Base-by-base conservation (phyloP, 176 grass and related monocot genomes). In the Aegilops speltoides region DNA sequence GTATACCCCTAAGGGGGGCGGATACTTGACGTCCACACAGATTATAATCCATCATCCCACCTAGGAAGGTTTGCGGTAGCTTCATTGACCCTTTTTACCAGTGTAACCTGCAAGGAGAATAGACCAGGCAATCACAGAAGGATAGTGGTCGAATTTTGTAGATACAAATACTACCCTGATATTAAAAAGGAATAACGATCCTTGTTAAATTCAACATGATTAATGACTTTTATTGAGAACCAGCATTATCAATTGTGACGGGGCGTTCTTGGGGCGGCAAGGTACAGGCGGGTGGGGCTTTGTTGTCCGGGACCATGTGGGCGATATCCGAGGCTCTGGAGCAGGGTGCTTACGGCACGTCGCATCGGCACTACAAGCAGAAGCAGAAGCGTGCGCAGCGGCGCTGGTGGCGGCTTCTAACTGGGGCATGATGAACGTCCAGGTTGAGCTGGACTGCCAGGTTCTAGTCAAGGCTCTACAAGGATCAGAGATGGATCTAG, bases 1-100 rank as follows among this genome's bases (percentile, higher is more conserved):
- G 89, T 76, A 63, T 82, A 87, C 5, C 33, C 85, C 79, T 7
- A 79, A 73, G 33, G 75, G 84, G 10, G 10, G 2, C 12, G 56
- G 71, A 43, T 32, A 75, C 79, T 60, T 84, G 61, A 68, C 25
- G 52, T 50, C 22, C 28, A 22, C 52, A 70, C 36, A 34, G 78
- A 24, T 64, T 83, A 98, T 93, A 88, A 90, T 61, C 82, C 93
- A 37, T 93, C 86, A 79, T 94, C 93, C 96, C 96, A 98, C 22
- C 86, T 82, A 40, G 89, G 96, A 77, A 98, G 92, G 83, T 94
- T 98, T 84, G 89, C 89, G 2, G 78, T 92, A 38, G 96, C 93
- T 79, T 98, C 96, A 57, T 98, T 98, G 23, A 98, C 83, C 96
- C 79, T 92, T 90, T 95, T 91, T 66, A 98, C 93, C 43, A 95